Conservation (phyloP, 768 basidiomycete genomes). For the Guyanaporus albipodus region DNA sequence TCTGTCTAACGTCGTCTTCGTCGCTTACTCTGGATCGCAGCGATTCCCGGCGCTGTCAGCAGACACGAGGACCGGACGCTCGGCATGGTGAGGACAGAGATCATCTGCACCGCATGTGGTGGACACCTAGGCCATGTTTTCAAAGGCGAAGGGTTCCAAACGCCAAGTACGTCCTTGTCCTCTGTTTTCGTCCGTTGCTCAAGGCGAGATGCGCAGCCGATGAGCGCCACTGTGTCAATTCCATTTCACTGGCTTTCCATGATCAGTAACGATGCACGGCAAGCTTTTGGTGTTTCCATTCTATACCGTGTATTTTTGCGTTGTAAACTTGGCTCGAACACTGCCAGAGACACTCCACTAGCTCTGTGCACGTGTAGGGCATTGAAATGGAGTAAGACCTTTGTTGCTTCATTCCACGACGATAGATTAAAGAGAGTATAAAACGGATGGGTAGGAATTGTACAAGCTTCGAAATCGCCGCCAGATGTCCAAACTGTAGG, state of each 20-base stretch:
- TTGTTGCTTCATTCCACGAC: conserved; percentile 16
- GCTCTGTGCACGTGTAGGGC: not conserved
- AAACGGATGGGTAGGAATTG: conserved; percentile 13
- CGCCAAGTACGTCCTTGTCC: conserved; percentile 57
- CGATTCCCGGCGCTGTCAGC: conserved; percentile 84
- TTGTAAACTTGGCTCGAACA: not conserved
- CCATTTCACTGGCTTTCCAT: conserved; percentile 75
- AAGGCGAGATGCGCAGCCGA: conserved; percentile 46
- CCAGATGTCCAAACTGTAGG: conserved; percentile 10
- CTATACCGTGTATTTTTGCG: not conserved
- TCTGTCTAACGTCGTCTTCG: not conserved
- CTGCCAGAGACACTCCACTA: no score
- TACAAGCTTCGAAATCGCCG: conserved; percentile 19
- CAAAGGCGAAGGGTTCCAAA: conserved; percentile 81
- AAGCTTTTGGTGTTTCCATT: not conserved
- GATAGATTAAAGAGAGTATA: conserved; percentile 22
- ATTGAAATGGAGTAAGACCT: not conserved
- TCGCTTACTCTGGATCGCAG: conserved; percentile 36
- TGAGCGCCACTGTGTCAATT: conserved; percentile 89
- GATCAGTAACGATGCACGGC: conserved; percentile 28
- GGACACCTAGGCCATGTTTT: conserved; percentile 96
- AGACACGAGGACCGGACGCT: conserved; percentile 67
- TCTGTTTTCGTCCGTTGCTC: not conserved
- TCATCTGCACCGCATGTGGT: conserved; percentile 85
- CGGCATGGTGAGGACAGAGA: conserved; percentile 77